phyloP scores from a whole-genome alignment of 139 green algal genomes.

The Chlamydomonas sphaeroides region DNA sequence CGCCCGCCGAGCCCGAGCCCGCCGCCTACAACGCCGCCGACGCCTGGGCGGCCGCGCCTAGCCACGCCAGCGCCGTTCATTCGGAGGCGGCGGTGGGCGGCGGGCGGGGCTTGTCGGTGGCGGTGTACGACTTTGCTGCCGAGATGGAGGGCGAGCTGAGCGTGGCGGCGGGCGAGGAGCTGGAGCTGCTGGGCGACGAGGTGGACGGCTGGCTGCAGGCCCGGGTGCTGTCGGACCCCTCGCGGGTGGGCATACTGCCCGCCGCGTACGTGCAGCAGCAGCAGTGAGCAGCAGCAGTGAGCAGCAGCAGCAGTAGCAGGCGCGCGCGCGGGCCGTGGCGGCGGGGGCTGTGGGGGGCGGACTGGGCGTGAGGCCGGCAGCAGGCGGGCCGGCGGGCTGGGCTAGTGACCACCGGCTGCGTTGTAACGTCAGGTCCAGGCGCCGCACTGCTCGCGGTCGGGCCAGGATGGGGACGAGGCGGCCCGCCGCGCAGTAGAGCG shows the following conservation, averaged over 20 bases:
- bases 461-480: too few species aligned
- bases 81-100: background rate
- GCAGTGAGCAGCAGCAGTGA: too few species aligned
- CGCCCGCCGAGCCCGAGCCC: too few species aligned
- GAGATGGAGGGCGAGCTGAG: conserved; percentile 63
- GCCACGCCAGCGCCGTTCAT: too few species aligned
- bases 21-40: background rate
- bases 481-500: too few species aligned
- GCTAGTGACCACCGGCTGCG: too few species aligned
- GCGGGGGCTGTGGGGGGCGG: too few species aligned
- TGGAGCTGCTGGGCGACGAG: conserved; percentile 59
- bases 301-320: background rate
- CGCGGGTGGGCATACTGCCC: conserved; percentile 11
- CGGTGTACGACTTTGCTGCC: conserved; percentile 60
- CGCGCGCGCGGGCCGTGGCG: too few species aligned
- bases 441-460: too few species aligned
- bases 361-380: too few species aligned
- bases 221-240: background rate
- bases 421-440: too few species aligned
- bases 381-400: too few species aligned
- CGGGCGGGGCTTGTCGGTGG: background rate
- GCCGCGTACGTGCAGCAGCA: conserved; percentile 26
- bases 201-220: conserved; percentile 72
- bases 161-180: conserved; percentile 49
- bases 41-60: background rate